phyloP scores from a whole-genome alignment of 108 stramenopile species.

The Skeletonema marinoi region DNA sequence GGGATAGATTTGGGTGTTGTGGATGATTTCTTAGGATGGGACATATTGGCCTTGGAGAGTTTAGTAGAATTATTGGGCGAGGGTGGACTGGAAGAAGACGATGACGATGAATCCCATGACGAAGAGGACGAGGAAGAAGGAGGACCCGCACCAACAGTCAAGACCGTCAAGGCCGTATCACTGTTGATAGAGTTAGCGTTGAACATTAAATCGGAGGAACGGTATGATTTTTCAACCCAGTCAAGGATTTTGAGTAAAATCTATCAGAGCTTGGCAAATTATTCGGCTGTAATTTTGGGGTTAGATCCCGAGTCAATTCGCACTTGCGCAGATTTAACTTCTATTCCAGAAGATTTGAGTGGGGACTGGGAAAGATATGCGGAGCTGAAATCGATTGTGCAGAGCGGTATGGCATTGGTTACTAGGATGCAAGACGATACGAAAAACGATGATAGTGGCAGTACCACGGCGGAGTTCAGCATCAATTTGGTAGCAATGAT shows the following conservation, averaged over 20 bases:
- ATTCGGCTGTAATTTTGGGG: slow-evolving; percentile 57
- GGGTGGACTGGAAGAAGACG: slow-evolving; percentile 49
- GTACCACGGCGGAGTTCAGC: slow-evolving; percentile 13
- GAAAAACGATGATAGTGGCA: not conserved
- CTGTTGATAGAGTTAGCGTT: slow-evolving; percentile 52
- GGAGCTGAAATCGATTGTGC: slow-evolving; percentile 36
- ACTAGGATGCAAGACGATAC: not conserved
- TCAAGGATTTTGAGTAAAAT: slow-evolving; percentile 42
- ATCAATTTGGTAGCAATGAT: slow-evolving; percentile 15
- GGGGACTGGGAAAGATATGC: slow-evolving; percentile 27
- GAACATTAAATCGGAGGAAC: slow-evolving; percentile 15
- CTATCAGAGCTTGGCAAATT: slow-evolving; percentile 51
- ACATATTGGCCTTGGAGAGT: slow-evolving; percentile 55
- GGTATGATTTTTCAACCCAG: slow-evolving; percentile 6
- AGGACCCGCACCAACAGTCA: slow-evolving; percentile 30
- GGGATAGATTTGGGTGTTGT: slow-evolving; percentile 34
- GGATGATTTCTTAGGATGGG: slow-evolving; percentile 38
- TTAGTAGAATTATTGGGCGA: slow-evolving; percentile 63
- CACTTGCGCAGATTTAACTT: slow-evolving; percentile 7
- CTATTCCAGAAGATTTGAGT: slow-evolving; percentile 11
- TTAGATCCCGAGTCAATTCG: slow-evolving; percentile 61
- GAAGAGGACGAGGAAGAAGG: slow-evolving; percentile 36
- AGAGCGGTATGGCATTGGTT: slow-evolving; percentile 16
- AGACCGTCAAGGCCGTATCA: slow-evolving; percentile 50
- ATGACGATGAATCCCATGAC: slow-evolving; percentile 37